Evolutionary conservation across 805 yeast species (phyloP).

Genomic region (Metschnikowia dekortorum): DNA sequence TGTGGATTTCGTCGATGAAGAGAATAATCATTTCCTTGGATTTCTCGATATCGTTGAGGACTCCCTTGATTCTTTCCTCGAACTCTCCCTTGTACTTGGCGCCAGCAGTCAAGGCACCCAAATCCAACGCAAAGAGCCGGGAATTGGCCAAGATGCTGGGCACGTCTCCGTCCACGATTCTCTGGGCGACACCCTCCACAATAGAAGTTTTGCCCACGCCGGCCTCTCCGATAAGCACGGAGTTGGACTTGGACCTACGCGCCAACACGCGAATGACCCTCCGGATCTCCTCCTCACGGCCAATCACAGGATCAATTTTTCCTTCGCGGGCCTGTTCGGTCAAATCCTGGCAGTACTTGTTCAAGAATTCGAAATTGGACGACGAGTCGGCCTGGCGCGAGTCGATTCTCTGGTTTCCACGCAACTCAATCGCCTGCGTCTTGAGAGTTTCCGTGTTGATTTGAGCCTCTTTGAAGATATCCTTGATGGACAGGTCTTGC

Average conservation of each 20-base stretch:
- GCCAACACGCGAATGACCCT: constrained; percentile 91
- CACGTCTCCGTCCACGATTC: constrained; percentile 93
- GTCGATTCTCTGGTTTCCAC: constrained; percentile 91
- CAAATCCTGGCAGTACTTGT: constrained; percentile 89
- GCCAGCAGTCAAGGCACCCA: constrained; percentile 97
- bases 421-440: constrained; percentile 69
- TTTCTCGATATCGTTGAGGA: constrained; percentile 86
- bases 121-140: constrained; percentile 79
- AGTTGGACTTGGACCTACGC: constrained; percentile 96
- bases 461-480: constrained; percentile 65
- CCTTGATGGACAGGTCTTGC: constrained; percentile 69
- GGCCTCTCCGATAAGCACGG: constrained; percentile 96
- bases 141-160: constrained; percentile 82
- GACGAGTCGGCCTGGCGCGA: constrained; percentile 92
- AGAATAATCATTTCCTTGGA: constrained; percentile 80
- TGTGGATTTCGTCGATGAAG: constrained; percentile 96
- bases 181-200: constrained; percentile 97
- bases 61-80: constrained; percentile 97
- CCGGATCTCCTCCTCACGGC: constrained; percentile 97
- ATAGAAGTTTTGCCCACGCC: constrained; percentile 99
- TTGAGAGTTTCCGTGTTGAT: constrained; percentile 69
- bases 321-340: constrained; percentile 93
- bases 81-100: constrained; percentile 98
- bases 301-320: constrained; percentile 95
- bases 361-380: constrained; percentile 73